A percentile compares a stretch with the other conserved stretches of the same genome.
Conservation (phyloP, 2,329 filamentous ascomycete genomes). For the Monosporascus cannonballus region DNA sequence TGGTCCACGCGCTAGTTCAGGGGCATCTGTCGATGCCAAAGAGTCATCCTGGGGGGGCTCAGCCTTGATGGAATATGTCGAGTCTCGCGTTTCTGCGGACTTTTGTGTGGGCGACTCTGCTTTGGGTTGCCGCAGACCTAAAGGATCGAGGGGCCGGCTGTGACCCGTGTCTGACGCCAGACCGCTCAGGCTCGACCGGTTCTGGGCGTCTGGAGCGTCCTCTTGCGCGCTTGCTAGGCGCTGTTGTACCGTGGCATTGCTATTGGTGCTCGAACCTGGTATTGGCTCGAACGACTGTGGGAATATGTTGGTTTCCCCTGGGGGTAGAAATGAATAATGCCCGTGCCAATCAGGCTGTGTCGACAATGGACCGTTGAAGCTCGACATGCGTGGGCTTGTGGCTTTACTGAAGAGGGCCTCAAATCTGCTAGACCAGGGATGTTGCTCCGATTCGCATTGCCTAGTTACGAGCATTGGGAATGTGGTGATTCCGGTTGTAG, state of each 20-base stretch:
- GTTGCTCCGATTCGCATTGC: slow-evolving; percentile 47
- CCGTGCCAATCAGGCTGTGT: slow-evolving; percentile 53
- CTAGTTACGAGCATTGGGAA: slow-evolving; percentile 53
- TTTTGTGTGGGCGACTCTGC: slow-evolving; percentile 32
- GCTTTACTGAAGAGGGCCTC: slow-evolving; percentile 39
- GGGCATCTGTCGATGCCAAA: slow-evolving; percentile 32
- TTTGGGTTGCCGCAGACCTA: slow-evolving; percentile 36
- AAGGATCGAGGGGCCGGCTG: slow-evolving; percentile 32
- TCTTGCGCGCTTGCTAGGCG: slow-evolving; percentile 30
- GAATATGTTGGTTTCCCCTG: slow-evolving; percentile 38
- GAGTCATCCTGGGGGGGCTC: slow-evolving; percentile 34
- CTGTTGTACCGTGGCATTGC: slow-evolving; percentile 28
- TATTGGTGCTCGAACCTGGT: slow-evolving; percentile 27
- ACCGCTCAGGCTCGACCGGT: slow-evolving; percentile 41
- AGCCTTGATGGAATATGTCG: slow-evolving; percentile 31
- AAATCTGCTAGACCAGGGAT: slow-evolving; percentile 50
- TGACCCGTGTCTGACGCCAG: slow-evolving; percentile 29
- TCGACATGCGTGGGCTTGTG: slow-evolving; percentile 51
- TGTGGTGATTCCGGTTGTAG: slow-evolving; percentile 5
- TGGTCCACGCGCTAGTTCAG: slow-evolving; percentile 32
- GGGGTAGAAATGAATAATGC: slow-evolving; percentile 45
- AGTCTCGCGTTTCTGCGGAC: slow-evolving; percentile 25
- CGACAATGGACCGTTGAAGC: slow-evolving; percentile 45
- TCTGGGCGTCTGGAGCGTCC: slow-evolving; percentile 54
- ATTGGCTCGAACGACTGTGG: slow-evolving; percentile 38